phyloP scores from a whole-genome alignment of 176 grass and related monocot species.

The Carex cristatella region DNA sequence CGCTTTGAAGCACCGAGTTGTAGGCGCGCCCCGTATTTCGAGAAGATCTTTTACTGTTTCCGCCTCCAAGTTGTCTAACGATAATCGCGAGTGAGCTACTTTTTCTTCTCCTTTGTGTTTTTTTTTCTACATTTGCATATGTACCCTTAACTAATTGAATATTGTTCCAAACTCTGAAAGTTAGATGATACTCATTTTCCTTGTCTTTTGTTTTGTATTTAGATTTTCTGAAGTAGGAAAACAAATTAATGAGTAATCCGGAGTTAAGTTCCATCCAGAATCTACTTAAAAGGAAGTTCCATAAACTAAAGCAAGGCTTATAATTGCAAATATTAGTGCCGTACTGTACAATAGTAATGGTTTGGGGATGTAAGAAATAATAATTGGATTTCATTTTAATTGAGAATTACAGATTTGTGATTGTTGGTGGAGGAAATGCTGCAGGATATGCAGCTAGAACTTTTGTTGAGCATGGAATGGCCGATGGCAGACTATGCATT shows the following conservation, averaged over 20 bases:
- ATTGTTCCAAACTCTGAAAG: neutral
- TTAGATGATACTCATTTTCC: neutral
- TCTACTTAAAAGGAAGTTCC: neutral
- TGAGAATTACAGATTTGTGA: slow-evolving; percentile 57
- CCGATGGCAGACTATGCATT: slow-evolving; percentile 77
- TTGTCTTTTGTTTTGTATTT: neutral
- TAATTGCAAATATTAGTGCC: neutral
- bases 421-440: slow-evolving; percentile 85
- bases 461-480: slow-evolving; percentile 85
- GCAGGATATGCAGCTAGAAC: slow-evolving; percentile 80
- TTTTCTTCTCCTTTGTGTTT: neutral
- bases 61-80: slow-evolving; percentile 24
- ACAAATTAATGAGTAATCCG: neutral
- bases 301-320: neutral
- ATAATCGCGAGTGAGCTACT: slow-evolving; percentile 25
- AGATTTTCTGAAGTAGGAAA: neutral
- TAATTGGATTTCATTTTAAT: neutral
- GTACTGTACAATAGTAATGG: neutral
- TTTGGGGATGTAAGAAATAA: neutral
- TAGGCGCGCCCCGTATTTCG: neutral
- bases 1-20: neutral
- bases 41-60: slow-evolving; percentile 26
- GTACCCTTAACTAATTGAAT: neutral
- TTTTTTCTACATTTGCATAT: neutral
- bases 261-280: neutral